Percentiles rank a stretch among this genome's conserved stretches.
Conservation (phyloP, 345 rosid genomes). For the Durio zibethinus region DNA sequence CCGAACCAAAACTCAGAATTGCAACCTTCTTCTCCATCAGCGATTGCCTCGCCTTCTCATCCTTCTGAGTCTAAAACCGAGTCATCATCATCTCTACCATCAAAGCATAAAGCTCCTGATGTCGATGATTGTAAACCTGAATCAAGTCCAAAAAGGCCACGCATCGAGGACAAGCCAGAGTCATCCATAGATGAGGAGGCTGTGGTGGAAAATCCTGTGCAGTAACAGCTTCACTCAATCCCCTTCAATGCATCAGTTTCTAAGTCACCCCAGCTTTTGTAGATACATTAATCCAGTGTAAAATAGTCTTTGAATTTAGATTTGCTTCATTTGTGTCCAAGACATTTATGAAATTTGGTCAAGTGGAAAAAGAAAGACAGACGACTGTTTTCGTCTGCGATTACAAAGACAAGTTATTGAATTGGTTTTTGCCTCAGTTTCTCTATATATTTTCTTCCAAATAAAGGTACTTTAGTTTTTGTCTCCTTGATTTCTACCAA, state of each 20-base stretch:
- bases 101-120: conserved; percentile 38
- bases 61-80: conserved; percentile 37
- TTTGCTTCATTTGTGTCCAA: neutral
- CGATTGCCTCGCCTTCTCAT: neutral
- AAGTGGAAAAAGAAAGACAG: neutral
- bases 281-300: neutral
- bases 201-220: conserved; percentile 34
- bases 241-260: neutral
- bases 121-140: conserved; percentile 23
- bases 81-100: conserved; percentile 26
- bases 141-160: conserved; percentile 38
- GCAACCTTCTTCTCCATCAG: conserved; percentile 25
- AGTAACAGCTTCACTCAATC: conserved; percentile 15
- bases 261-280: neutral
- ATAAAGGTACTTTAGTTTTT: neutral
- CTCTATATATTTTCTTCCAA: neutral
- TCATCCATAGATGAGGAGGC: conserved; percentile 21
- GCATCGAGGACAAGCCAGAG: conserved; percentile 32
- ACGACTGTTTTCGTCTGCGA: neutral
- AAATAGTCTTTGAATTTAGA: conserved; percentile 5
- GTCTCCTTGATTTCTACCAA: too few species aligned
- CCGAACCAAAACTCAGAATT: conserved; percentile 27
- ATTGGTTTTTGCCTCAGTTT: neutral
- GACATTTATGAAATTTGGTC: neutral
- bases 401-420: neutral